Evolutionary conservation across 495 filamentous ascomycete genomes (phyloP).

Genomic region (Aspergillus wentii): DNA sequence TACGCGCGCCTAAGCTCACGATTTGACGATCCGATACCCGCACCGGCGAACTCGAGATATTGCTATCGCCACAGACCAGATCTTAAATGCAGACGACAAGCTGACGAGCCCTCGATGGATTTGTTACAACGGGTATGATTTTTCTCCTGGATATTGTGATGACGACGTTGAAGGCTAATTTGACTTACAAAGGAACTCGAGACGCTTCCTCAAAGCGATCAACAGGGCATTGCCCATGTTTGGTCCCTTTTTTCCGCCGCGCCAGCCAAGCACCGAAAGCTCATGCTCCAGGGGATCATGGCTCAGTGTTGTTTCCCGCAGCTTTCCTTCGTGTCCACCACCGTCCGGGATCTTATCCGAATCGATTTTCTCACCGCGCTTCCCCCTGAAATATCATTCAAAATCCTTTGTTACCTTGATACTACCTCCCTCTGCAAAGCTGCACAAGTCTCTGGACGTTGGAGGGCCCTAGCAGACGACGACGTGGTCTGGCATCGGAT

Average conservation of each 20-base stretch:
- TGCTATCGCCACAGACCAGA: constrained; percentile 96
- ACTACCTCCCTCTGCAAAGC: constrained; percentile 96
- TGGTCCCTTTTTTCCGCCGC: constrained; percentile 98
- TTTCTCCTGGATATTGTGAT: constrained; percentile 6
- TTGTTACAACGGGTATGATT: constrained; percentile 74
- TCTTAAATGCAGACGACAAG: constrained; percentile 85
- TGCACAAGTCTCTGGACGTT: constrained; percentile 86
- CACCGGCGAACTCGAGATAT: constrained; percentile 72
- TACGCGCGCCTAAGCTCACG: constrained; percentile 63
- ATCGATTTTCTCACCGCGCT: constrained; percentile 92
- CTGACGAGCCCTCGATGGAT: constrained; percentile 93
- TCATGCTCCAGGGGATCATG: constrained; percentile 94
- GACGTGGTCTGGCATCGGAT: constrained; percentile 98
- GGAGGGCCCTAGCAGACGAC: constrained; percentile 85
- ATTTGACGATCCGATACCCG: constrained; percentile 25
- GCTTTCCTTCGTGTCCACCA: constrained; percentile 82
- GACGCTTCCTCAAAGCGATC: constrained; percentile 72
- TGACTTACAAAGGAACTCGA: constrained; percentile 62
- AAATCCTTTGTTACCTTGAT: constrained; percentile 88
- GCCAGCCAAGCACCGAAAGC: constrained; percentile 83
- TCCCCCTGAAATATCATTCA: constrained; percentile 86
- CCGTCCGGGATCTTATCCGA: constrained; percentile 84
- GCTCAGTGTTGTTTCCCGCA: constrained; percentile 97
- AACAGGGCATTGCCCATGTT: constrained; percentile 88
- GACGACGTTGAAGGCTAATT: constrained; percentile 9